Percentiles rank a stretch among this genome's conserved stretches.
These are phyloP conservation scores for Coemansia sp. DNA, from an alignment of 192 early-diverging fungal species.

Conservation along the genomic window DNA sequence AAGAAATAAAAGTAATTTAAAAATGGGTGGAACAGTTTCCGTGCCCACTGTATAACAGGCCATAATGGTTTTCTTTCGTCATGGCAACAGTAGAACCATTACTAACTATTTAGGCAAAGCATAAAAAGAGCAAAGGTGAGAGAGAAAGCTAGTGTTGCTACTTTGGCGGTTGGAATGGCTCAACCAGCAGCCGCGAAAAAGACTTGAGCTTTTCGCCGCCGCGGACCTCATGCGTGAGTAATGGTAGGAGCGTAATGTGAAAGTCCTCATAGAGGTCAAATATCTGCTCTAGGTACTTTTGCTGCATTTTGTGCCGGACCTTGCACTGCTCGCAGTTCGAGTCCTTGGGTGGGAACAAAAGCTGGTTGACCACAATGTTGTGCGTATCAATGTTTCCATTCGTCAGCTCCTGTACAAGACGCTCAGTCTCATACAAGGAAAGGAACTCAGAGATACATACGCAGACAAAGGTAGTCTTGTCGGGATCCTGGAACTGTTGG, in stretches of 20 bases:
- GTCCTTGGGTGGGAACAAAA: conserved; percentile 88
- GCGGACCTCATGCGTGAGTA: conserved; percentile 95
- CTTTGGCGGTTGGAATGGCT: conserved; percentile 64
- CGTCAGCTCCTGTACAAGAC: conserved; percentile 99
- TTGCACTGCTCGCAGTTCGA: conserved; percentile 85
- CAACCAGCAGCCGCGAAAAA: conserved; percentile 90
- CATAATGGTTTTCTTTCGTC: too few relatives aligned
- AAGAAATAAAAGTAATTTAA: too few relatives aligned
- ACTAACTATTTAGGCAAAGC: background rate
- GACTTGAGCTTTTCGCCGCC: conserved; percentile 89
- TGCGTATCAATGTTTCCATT: conserved; percentile 97
- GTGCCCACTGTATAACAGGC: too few relatives aligned
- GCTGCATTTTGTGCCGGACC: conserved; percentile 97
- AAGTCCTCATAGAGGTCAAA: conserved; percentile 99
- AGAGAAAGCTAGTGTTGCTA: conserved; percentile 7
- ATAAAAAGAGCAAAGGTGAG: background rate
- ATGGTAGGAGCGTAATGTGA: conserved; percentile 90
- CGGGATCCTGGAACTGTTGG: conserved; percentile 98
- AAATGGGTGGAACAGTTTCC: too few relatives aligned
- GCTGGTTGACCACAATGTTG: conserved; percentile 99
- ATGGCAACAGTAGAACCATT: background rate
- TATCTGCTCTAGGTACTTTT: conserved; percentile 98
- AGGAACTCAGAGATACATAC: conserved; percentile 99
- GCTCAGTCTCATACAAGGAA: conserved; percentile 98
- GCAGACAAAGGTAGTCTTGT: conserved; percentile 98